Base-by-base conservation (phyloP, 331 rosid species). In the Malus hybrid region DNA sequence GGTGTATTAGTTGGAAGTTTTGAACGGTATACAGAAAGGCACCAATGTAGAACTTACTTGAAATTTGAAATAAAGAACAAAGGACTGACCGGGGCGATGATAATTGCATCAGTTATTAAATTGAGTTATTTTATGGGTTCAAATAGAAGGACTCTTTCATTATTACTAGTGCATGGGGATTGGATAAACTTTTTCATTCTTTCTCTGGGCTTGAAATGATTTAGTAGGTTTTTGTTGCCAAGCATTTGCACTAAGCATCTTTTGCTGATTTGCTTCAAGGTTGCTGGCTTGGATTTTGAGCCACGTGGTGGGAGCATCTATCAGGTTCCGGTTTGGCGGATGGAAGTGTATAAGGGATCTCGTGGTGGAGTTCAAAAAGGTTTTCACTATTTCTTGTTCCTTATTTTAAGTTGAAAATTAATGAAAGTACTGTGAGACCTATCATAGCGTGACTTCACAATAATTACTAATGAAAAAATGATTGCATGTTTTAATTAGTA, bases 291-390 rank as follows among this genome's bases (percentile, higher is more conserved):
- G 98, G 99, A 75, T 95, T 80, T 85, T 95, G 82, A 92, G 97
- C 84, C 85, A 87, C 78, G 80, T 84, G 79, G 80, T 92, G 85
- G 97, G 98, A 80, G 98, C 96, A 68, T 86, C 96, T 56, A 93
- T 95, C 64, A 83, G 86, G 72, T 95, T 95, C 81, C 97, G 94
- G 62, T 84, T 95, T 75, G 94, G 97, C 64, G 98, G 99, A 76
- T 95, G 98, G 98, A 92, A 92, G 76, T 92, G 96, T 81, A 78
- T 92, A 63, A 88, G 91, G 75, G 99, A 95, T 34, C 87, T 95
- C 28, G 90, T 87, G 62, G 90, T 95, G 90, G 93, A 89, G 90
- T 92, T 95, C 70, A 86, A 86, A 71, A 92, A 92, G 99, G 99
- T 95, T 75, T 69, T 68, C 48, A 52, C 75, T n/a, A n/a, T n/a